phyloP scores from a whole-genome alignment of 1,284 basidiomycete genomes.

The Schizophyllum commune region DNA sequence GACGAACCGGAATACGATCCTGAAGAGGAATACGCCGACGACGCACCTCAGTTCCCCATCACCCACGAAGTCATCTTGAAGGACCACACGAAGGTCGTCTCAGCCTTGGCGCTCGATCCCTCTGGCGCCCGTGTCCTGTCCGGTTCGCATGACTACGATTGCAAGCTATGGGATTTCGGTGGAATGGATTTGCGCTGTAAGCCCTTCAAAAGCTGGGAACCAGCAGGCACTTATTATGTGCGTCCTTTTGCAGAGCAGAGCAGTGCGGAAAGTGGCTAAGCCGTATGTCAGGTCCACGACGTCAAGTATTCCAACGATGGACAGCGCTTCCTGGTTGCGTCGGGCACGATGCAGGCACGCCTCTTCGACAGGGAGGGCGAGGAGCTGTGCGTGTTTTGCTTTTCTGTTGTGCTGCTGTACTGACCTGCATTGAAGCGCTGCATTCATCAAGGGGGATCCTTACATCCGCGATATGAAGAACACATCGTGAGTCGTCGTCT shows the following conservation, averaged over 20 bases:
- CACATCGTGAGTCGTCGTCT: slow-evolving; percentile 59
- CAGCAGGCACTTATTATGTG: slow-evolving; percentile 89
- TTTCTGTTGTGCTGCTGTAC: slow-evolving; percentile 21
- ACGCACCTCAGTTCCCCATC: slow-evolving; percentile 62
- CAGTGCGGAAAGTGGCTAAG: slow-evolving; percentile 7
- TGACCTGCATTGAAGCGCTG: slow-evolving; percentile 59
- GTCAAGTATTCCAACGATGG: slow-evolving; percentile 84
- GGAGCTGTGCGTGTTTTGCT: slow-evolving; percentile 59
- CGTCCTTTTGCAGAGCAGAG: slow-evolving; percentile 21
- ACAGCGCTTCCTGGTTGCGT: slow-evolving; percentile 78
- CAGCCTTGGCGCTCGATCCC: slow-evolving; percentile 86
- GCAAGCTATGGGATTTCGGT: slow-evolving; percentile 99
- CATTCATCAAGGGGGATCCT: slow-evolving; percentile 92
- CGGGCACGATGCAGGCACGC: slow-evolving; percentile 83
- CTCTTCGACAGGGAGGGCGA: slow-evolving; percentile 87
- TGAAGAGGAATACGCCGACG: slow-evolving; percentile 39
- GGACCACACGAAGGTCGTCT: slow-evolving; percentile 92
- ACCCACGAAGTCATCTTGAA: slow-evolving; percentile 88
- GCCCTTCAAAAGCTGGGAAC: slow-evolving; percentile 95
- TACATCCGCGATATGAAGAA: slow-evolving; percentile 99
- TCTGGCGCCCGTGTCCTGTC: slow-evolving; percentile 88
- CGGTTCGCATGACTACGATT: slow-evolving; percentile 94
- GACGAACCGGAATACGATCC: slow-evolving; percentile 63
- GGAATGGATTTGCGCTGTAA: slow-evolving; percentile 88
- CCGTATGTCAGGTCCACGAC: slow-evolving; percentile 67